A percentile compares a stretch with the other conserved stretches of the same genome.
Conservation (phyloP, 1,284 basidiomycete species). For the Phenoliferia sp. region DNA sequence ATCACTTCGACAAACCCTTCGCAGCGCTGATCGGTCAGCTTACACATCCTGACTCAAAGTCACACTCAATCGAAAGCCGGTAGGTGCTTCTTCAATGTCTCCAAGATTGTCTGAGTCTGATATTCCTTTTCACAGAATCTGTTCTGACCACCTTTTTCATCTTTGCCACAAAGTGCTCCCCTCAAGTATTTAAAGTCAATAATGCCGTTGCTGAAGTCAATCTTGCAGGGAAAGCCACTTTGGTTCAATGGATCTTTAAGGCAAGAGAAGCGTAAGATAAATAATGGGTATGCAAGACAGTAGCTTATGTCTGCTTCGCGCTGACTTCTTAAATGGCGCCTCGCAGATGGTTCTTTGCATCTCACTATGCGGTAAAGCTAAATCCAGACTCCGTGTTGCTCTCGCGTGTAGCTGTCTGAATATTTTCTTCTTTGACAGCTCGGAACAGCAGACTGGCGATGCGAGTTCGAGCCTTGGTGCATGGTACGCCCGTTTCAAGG, state of each 20-base stretch:
- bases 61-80: constrained; percentile 25
- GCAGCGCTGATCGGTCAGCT: constrained; percentile 29
- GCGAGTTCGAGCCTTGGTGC: constrained; percentile 24
- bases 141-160: constrained; percentile 31
- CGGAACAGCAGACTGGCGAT: constrained; percentile 28
- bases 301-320: too few species aligned
- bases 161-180: constrained; percentile 16
- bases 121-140: constrained; percentile 15
- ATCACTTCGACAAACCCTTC: constrained; percentile 25
- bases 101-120: neutral
- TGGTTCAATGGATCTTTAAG: constrained; percentile 31
- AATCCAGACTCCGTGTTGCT: neutral
- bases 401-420: neutral
- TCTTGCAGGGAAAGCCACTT: constrained; percentile 15
- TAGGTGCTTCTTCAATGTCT: neutral
- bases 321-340: neutral
- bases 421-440: neutral
- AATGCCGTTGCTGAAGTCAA: neutral
- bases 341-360: constrained; percentile 23
- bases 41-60: constrained; percentile 24
- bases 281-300: too few species aligned
- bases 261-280: constrained; percentile 29
- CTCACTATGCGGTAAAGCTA: constrained; percentile 23
- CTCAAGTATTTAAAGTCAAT: neutral
- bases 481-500: neutral